A percentile compares a stretch with the other conserved stretches of the same genome.
Conservation (phyloP, 2,329 filamentous ascomycete genomes). For the Xylaria sp. region DNA sequence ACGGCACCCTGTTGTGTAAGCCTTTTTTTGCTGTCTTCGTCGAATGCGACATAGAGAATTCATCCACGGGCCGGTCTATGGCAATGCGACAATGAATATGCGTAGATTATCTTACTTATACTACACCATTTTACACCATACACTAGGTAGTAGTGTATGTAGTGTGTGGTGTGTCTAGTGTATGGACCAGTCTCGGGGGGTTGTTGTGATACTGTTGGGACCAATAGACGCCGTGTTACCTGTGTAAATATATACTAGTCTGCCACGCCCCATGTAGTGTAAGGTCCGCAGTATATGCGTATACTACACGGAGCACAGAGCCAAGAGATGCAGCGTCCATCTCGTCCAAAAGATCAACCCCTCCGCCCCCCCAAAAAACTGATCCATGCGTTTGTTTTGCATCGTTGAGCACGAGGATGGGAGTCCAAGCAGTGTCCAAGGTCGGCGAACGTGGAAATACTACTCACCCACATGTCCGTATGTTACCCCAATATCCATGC, state of each 20-base stretch:
- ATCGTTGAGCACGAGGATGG: conserved; percentile 27
- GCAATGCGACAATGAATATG: not conserved
- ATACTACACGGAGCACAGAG: not conserved
- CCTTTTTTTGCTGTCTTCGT: conserved; percentile 3
- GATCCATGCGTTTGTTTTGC: conserved; percentile 11
- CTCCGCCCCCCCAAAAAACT: conserved; percentile 5
- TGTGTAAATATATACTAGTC: too few relatives aligned
- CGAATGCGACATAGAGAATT: conserved; percentile 1
- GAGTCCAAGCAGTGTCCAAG: conserved; percentile 17
- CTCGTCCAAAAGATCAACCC: conserved; percentile 5
- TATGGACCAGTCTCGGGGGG: too few relatives aligned
- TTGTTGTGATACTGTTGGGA: too few relatives aligned
- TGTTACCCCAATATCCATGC: conserved; percentile 26
- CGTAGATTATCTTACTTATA: not conserved
- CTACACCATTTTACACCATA: not conserved
- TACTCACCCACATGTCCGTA: conserved; percentile 27
- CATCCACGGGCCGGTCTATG: not conserved
- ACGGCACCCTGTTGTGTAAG: conserved; percentile 21
- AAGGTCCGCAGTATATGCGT: too few relatives aligned
- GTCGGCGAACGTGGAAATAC: conserved; percentile 29
- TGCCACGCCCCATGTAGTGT: not conserved
- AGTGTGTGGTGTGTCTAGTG: too few relatives aligned
- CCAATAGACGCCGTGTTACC: too few relatives aligned
- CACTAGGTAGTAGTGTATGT: too few relatives aligned
- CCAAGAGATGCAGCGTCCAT: conserved; percentile 6